Evolutionary conservation across 2,329 filamentous ascomycete species (phyloP).

Genomic region (Aspergillus japonicus): DNA sequence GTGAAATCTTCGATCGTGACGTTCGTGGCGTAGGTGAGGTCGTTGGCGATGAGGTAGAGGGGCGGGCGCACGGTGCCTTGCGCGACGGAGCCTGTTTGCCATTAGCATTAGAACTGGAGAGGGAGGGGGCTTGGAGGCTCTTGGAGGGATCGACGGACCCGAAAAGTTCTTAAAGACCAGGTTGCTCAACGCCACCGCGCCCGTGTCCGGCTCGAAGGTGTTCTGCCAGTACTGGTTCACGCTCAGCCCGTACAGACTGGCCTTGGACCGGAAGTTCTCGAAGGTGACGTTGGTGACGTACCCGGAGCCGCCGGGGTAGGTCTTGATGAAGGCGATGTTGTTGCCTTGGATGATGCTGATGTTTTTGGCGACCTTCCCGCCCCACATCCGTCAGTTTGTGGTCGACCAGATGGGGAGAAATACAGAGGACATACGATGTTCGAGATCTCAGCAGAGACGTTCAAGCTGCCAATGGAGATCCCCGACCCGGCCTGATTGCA

Average conservation of each 20-base stretch:
- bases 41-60: slow-evolving; percentile 33
- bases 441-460: slow-evolving; percentile 31
- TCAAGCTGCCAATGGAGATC: slow-evolving; percentile 39
- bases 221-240: slow-evolving; percentile 31
- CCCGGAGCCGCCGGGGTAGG: slow-evolving; percentile 39
- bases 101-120: neutral
- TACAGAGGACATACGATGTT: slow-evolving; percentile 21
- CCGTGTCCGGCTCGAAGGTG: slow-evolving; percentile 24
- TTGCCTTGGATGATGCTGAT: slow-evolving; percentile 41
- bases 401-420: neutral
- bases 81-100: slow-evolving; percentile 29
- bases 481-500: slow-evolving; percentile 41
- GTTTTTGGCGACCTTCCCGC: slow-evolving; percentile 30
- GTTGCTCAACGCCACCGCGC: slow-evolving; percentile 24
- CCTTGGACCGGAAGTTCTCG: slow-evolving; percentile 28
- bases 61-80: slow-evolving; percentile 30
- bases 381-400: neutral
- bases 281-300: slow-evolving; percentile 39
- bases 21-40: slow-evolving; percentile 32
- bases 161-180: slow-evolving; percentile 29
- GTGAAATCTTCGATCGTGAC: slow-evolving; percentile 35
- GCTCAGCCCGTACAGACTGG: slow-evolving; percentile 25
- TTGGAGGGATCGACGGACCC: neutral
- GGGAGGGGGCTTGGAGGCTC: too few relatives aligned
- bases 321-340: slow-evolving; percentile 42